phyloP scores from a whole-genome alignment of 1,139 yeast species.

The Meyerozyma elateridarum region DNA sequence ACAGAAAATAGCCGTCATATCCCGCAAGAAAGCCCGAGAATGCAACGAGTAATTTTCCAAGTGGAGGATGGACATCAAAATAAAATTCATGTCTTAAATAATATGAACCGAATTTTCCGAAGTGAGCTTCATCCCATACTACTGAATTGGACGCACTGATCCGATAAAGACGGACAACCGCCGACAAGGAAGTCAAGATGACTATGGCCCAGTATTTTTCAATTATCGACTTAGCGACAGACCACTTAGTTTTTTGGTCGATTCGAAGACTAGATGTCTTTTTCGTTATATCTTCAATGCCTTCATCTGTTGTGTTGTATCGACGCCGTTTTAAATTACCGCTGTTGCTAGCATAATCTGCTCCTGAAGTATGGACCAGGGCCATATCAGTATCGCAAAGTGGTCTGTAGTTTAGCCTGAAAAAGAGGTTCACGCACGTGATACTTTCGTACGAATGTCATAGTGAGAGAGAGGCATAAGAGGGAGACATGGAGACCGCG shows the following conservation, averaged over 20 bases:
- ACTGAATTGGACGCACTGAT: slow-evolving; percentile 48
- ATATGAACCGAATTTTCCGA: slow-evolving; percentile 92
- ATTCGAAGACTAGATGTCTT: slow-evolving; percentile 1
- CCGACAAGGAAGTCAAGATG: slow-evolving; percentile 43
- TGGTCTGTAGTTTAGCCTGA: no score
- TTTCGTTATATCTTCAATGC: slow-evolving; percentile 2
- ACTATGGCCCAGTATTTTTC: slow-evolving; percentile 11
- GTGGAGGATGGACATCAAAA: slow-evolving; percentile 98
- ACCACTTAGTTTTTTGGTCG: background rate
- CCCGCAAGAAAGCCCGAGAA: slow-evolving; percentile 92
- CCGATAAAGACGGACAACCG: slow-evolving; percentile 49
- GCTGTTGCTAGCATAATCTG: background rate
- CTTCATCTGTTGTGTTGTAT: background rate
- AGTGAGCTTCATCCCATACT: slow-evolving; percentile 70
- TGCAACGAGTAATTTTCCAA: slow-evolving; percentile 96
- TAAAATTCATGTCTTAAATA: slow-evolving; percentile 90
- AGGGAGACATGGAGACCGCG: no score
- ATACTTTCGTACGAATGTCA: no score
- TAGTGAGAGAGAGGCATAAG: no score
- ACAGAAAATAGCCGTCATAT: slow-evolving; percentile 92
- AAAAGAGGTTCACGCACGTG: no score
- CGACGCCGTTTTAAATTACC: background rate
- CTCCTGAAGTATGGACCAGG: slow-evolving; percentile 1
- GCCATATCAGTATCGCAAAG: no score
- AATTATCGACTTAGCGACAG: slow-evolving; percentile 4